Evolutionary conservation across 2,329 filamentous ascomycete genomes (phyloP), one percentile per base, ranked within the genome.

Genomic region (Parastagonospora nodorum): DNA sequence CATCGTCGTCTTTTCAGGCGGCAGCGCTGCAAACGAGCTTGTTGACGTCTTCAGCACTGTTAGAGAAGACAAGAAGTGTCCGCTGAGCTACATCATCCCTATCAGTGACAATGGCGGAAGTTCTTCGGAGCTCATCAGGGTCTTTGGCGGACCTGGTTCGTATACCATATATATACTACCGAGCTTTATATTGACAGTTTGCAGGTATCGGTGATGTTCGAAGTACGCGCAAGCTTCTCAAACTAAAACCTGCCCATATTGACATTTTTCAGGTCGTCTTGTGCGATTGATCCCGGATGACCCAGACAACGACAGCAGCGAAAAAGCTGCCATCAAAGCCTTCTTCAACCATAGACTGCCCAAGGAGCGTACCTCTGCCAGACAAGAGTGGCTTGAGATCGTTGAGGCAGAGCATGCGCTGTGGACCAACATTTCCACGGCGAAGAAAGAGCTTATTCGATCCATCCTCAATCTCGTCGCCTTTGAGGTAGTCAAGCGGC

Each of bases 21-120:
- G 92, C 45, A 96, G 90, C 61, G 93, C 92, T n/a, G 92, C 93
- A 5, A 97, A 97, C 70, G 95, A 84, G 66, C 83, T 97, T 5
- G 93, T 97, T 35, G 93, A 97, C 71, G 89, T 96, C 9, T 97
- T 97, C 75, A 87, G 81, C 51, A 74, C 76, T 16, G 75, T 84
- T 5, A 73, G 78, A 27, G 74, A 86, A 55, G 86, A 82, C 61
- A 89, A 88, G 55, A 75, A 82, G 35, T 88, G 88, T 66, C 78
- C 82, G 2, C 76, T 95, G 36, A 90, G 85, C 74, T 95, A 96
- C 73, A 86, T 97, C 51, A 96, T 97, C 45, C 93, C 93, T 31
- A 96, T 97, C 70, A 94, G 89, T 59, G 93, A 97, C 76, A 97
- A 97, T 74, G 93, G 93, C 42, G 93, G 93, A 33, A 95, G 90